phyloP scores from a whole-genome alignment of 2,329 filamentous ascomycete genomes.

The Alternaria longipes region DNA sequence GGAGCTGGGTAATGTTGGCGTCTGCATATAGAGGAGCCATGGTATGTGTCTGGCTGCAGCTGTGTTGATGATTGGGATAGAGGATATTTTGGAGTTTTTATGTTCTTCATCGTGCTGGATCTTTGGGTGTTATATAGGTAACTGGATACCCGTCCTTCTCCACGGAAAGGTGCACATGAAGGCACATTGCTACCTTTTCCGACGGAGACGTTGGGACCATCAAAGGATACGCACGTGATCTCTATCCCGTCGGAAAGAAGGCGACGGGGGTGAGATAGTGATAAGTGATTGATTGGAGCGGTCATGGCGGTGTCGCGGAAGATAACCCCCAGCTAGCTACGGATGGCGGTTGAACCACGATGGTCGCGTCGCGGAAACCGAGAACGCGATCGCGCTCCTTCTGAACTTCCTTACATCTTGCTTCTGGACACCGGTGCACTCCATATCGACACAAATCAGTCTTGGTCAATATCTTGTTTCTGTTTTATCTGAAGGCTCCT shows the following conservation, averaged over 20 bases:
- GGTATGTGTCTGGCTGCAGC: not conserved
- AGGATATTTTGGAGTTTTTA: not conserved
- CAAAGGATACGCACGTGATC: not conserved
- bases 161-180: not conserved
- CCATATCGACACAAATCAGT: not conserved
- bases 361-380: not conserved
- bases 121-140: not conserved
- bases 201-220: conserved; percentile 6
- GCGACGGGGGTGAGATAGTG: not conserved
- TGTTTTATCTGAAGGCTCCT: not conserved
- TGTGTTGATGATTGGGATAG: not conserved
- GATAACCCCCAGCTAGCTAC: conserved; percentile 3
- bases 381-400: not conserved
- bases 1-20: conserved; percentile 27
- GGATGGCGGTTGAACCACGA: not conserved
- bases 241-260: conserved; percentile 4
- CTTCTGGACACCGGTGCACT: not conserved
- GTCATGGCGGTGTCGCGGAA: not conserved
- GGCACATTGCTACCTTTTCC: conserved; percentile 6
- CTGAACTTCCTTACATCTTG: not conserved
- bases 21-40: conserved; percentile 31
- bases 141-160: not conserved
- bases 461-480: not conserved
- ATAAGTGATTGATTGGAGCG: not conserved
- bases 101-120: not conserved